These are phyloP conservation scores for Lipomyces spencermartinsiae DNA, from an alignment of 805 yeast species.

Conservation along the genomic window DNA sequence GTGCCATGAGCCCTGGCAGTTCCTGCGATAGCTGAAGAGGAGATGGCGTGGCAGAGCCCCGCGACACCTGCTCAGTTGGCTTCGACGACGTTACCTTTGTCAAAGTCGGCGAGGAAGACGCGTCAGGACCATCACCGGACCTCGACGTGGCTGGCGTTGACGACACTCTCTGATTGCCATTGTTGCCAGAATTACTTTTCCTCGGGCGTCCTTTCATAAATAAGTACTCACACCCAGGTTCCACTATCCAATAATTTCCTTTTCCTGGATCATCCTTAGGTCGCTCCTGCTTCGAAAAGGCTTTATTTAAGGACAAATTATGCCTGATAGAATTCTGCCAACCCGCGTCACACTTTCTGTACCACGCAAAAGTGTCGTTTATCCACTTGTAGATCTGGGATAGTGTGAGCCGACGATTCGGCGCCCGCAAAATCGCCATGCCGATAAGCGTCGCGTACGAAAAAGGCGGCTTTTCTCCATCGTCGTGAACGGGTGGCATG, in stretches of 20 bases:
- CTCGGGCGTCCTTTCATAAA: slow-evolving; percentile 61
- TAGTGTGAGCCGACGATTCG: slow-evolving; percentile 69
- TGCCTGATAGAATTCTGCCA: slow-evolving; percentile 99
- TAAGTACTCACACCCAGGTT: slow-evolving; percentile 79
- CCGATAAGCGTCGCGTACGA: slow-evolving; percentile 94
- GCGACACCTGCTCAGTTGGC: background rate
- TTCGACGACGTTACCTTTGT: background rate
- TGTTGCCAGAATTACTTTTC: slow-evolving; percentile 5
- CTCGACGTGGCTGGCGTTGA: background rate
- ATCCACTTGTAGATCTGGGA: slow-evolving; percentile 94
- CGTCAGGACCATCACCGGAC: background rate
- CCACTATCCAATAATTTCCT: slow-evolving; percentile 93
- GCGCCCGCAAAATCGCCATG: slow-evolving; percentile 87
- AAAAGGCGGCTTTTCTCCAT: slow-evolving; percentile 84
- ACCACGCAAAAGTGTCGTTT: slow-evolving; percentile 80
- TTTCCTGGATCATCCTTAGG: slow-evolving; percentile 64
- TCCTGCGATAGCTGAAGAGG: background rate
- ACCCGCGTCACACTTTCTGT: slow-evolving; percentile 84
- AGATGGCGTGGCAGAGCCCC: background rate
- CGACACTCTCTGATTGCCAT: background rate
- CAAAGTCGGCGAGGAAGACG: slow-evolving; percentile 10
- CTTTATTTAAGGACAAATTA: slow-evolving; percentile 89
- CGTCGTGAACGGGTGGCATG: slow-evolving; percentile 56
- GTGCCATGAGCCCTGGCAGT: background rate
- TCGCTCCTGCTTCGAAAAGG: slow-evolving; percentile 87